Evolutionary conservation across 208 protist genomes (phyloP).

Genomic region (Perkinsela sp.): DNA sequence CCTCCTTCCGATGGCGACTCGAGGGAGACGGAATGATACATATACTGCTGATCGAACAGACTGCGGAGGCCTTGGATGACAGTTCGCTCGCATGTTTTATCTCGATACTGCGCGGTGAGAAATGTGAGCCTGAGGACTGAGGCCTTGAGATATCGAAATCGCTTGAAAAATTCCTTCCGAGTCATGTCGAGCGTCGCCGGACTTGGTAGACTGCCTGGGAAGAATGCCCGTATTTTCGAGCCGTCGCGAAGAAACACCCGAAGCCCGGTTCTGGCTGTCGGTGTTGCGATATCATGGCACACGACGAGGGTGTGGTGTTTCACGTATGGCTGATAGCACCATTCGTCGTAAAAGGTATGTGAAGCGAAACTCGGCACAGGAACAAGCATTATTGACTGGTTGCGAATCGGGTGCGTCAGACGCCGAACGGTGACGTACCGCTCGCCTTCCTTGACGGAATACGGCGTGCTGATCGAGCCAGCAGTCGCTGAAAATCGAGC

Average conservation of each 20-base stretch:
- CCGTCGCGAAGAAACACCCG: neutral
- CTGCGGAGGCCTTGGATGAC: neutral
- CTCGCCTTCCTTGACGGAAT: neutral
- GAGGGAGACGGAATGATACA: neutral
- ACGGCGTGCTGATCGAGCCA: neutral
- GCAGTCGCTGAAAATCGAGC: too few species aligned
- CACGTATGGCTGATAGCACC: constrained; percentile 1
- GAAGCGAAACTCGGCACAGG: neutral
- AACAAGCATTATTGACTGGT: neutral
- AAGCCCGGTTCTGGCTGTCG: neutral
- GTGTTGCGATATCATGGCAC: neutral
- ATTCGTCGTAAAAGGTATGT: neutral
- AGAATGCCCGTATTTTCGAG: neutral
- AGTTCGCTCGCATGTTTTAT: neutral
- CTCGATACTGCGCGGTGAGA: neutral
- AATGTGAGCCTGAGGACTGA: neutral
- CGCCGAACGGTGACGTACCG: neutral
- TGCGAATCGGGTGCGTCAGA: neutral
- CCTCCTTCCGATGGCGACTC: neutral
- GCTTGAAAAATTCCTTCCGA: neutral
- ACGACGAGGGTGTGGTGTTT: neutral
- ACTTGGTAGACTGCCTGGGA: neutral
- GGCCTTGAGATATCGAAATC: neutral
- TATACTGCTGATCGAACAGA: neutral
- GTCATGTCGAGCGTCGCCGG: neutral